These are phyloP conservation scores for Taphrina populina DNA, from an alignment of 1,139 yeast species.

Conservation along the genomic window DNA sequence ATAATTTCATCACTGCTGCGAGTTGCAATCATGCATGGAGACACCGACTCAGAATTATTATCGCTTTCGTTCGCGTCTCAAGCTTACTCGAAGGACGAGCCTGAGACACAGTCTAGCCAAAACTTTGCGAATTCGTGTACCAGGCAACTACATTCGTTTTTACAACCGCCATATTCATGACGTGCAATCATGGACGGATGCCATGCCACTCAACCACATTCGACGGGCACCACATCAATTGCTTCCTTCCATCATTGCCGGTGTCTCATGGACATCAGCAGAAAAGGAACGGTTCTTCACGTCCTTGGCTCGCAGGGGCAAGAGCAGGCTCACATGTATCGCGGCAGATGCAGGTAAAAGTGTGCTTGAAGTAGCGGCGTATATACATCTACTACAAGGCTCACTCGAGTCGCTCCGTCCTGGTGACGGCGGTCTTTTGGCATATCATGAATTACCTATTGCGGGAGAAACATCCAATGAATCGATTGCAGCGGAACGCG, in stretches of 20 bases:
- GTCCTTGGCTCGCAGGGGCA: conserved; percentile 21
- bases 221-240: neutral
- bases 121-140: too few species aligned
- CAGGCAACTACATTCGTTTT: conserved; percentile 2
- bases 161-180: conserved; percentile 7
- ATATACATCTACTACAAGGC: conserved; percentile 17
- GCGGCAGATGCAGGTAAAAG: conserved; percentile 27
- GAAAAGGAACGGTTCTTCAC: conserved; percentile 26
- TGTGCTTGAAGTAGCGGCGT: conserved; percentile 21
- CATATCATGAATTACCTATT: neutral
- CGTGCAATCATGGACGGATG: neutral
- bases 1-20: neutral
- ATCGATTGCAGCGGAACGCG: neutral
- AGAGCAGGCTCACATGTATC: conserved; percentile 3
- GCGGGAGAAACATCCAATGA: conserved; percentile 1
- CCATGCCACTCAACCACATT: neutral
- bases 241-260: conserved; percentile 1
- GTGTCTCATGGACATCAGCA: conserved; percentile 13
- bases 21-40: neutral
- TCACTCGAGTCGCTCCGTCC: neutral
- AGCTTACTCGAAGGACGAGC: too few species aligned
- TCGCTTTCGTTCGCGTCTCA: neutral
- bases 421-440: conserved; percentile 3
- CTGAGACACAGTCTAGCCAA: too few species aligned
- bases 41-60: neutral